Evolutionary conservation across 768 basidiomycete species (phyloP), one percentile per base, ranked within the genome.

Genomic region (Pleurotus djamor): DNA sequence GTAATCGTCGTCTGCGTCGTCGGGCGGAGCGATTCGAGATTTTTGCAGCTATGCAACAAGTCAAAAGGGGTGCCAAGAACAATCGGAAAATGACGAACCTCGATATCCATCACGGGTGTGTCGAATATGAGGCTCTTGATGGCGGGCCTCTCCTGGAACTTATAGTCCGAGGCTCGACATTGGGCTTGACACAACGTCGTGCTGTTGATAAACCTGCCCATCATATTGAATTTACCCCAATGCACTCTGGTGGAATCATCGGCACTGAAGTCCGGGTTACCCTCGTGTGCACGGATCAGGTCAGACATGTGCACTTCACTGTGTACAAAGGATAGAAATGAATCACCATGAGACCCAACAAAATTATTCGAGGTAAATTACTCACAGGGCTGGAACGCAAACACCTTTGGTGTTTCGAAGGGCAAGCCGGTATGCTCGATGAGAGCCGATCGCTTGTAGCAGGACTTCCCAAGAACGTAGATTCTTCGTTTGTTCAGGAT

Each of bases 201-300:
- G 65, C 83, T 86, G 52, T 84, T 82, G 58, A 96, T 86, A 66
- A 95, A 94, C 60, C 87, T 83, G 34, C 89, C 95, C 77, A 98
- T 90, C 83, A 94, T 89, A 64, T 89, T 90, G 73, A 91, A 97
- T 73, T 98, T 98, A 32, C 89, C 92, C 96, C 96, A 98, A 67
- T 98, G 94, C 57, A 98, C 91, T 68, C 86, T 86, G 43, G 71
- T 76, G 3, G 85, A 78, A 65, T 92, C 88, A 17, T 81, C 75
- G 5, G 85, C 75, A 62, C 84, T 83, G 62, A 84, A 80, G 65
- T 96, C 92, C 2, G 79, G 78, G 61, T 96, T 95, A 59, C 87
- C 90, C 73, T 93, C 92, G 63, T 97, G 88, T 6, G 94, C 84
- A 61, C 87, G 87, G 48, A 95, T 89, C 50, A 98, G 79, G 69